These are phyloP conservation scores for Pinus tabuliformis DNA, from an alignment of 75 land plant species.

Conservation along the genomic window DNA sequence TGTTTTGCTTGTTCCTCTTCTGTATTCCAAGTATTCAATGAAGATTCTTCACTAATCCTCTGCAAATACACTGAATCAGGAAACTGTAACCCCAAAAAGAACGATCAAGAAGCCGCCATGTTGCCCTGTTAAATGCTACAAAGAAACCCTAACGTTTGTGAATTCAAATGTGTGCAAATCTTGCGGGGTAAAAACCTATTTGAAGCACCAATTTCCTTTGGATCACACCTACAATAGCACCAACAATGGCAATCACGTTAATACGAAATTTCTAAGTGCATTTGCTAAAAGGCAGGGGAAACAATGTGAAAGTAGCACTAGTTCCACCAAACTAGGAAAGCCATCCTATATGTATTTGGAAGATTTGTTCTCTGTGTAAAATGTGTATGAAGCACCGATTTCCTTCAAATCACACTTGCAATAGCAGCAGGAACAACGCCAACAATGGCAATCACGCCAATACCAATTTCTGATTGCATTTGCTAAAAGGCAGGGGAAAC, in stretches of 20 bases:
- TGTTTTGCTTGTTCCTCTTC: slow-evolving; percentile 61
- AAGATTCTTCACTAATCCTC: slow-evolving; percentile 24
- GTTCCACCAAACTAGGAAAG: too few relatives aligned
- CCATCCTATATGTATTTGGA: too few relatives aligned
- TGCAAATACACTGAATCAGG: slow-evolving; percentile 45
- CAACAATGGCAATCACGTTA: too few relatives aligned
- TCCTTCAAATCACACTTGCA: too few relatives aligned
- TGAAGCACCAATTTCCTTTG: slow-evolving; percentile 13
- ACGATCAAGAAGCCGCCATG: slow-evolving; percentile 53
- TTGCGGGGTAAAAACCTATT: slow-evolving; percentile 54
- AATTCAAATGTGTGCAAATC: slow-evolving; percentile 64
- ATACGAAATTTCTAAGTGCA: slow-evolving; percentile 22
- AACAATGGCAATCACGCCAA: too few relatives aligned
- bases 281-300: slow-evolving; percentile 21
- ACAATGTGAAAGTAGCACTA: too few relatives aligned
- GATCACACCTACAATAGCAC: too few relatives aligned
- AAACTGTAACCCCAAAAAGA: slow-evolving; percentile 59
- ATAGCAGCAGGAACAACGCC: too few relatives aligned
- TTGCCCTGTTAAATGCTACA: slow-evolving; percentile 76
- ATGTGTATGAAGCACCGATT: slow-evolving; percentile 25
- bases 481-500: slow-evolving; percentile 17
- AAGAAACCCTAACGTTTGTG: slow-evolving; percentile 67
- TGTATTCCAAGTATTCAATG: slow-evolving; percentile 43
- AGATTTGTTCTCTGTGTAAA: too few relatives aligned
- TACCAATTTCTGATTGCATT: slow-evolving; percentile 26